Conservation (phyloP, 108 stramenopile genomes). For the Cylindrotheca closterium region DNA sequence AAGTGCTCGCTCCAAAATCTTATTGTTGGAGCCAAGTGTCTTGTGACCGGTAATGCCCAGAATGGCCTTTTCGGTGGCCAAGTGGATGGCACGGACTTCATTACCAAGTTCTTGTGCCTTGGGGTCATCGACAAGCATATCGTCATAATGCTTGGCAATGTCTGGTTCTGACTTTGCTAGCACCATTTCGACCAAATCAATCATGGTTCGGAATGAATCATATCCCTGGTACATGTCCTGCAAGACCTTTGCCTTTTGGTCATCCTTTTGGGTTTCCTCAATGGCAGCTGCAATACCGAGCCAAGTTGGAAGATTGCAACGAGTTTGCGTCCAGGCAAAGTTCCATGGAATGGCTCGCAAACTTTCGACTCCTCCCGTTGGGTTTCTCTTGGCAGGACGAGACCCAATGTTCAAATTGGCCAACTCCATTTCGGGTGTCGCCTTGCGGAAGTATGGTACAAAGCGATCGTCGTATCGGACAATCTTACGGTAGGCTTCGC, state of each 20-base stretch:
- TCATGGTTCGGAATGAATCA: constrained; percentile 90
- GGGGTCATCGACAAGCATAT: constrained; percentile 70
- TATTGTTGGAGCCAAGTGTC: constrained; percentile 70
- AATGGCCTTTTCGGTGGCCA: constrained; percentile 70
- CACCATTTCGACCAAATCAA: constrained; percentile 96
- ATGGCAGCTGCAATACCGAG: constrained; percentile 94
- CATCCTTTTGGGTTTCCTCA: constrained; percentile 47
- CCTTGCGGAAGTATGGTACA: constrained; percentile 96
- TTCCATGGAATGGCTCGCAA: constrained; percentile 97
- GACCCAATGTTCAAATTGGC: constrained; percentile 94
- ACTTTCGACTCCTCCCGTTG: constrained; percentile 94
- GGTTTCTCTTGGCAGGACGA: constrained; percentile 94
- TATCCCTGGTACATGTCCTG: constrained; percentile 88
- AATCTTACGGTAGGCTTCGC: constrained; percentile 86
- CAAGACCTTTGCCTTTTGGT: constrained; percentile 36
- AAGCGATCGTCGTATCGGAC: constrained; percentile 88
- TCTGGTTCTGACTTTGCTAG: constrained; percentile 89
- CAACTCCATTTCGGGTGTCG: constrained; percentile 96
- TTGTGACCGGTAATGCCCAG: constrained; percentile 77
- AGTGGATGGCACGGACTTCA: constrained; percentile 73
- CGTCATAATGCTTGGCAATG: constrained; percentile 92
- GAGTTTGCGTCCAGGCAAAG: constrained; percentile 98
- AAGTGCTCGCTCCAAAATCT: constrained; percentile 72
- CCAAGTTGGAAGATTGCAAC: constrained; percentile 94
- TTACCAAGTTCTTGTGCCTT: constrained; percentile 72